A percentile compares a stretch with the other conserved stretches of the same genome.
These are phyloP conservation scores for Scedosporium boydii DNA, from an alignment of 2,329 filamentous ascomycete genomes.

Conservation along the genomic window DNA sequence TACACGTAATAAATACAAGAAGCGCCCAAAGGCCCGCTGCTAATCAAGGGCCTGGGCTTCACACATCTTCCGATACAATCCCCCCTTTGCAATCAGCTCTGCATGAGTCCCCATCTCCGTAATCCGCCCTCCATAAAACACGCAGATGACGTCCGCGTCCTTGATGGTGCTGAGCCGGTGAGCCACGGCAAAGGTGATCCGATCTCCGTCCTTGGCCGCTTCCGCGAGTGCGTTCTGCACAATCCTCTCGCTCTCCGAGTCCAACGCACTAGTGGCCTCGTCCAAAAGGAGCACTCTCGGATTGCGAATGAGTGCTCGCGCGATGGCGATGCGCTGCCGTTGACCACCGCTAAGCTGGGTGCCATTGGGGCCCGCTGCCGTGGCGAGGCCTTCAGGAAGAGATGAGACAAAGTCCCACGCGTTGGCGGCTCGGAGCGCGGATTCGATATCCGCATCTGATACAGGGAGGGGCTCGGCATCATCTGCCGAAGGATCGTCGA, in stretches of 20 bases:
- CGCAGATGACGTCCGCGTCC: constrained; percentile 53
- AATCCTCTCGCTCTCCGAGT: constrained; percentile 55
- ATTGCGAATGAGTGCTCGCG: constrained; percentile 57
- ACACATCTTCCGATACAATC: constrained; percentile 45
- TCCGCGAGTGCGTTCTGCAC: constrained; percentile 54
- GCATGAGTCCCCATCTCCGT: constrained; percentile 52
- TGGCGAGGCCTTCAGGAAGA: constrained; percentile 51
- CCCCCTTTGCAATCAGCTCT: constrained; percentile 40
- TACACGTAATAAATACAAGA: neutral
- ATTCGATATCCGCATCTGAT: constrained; percentile 29
- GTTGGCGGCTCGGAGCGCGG: constrained; percentile 44
- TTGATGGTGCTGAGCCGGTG: constrained; percentile 47
- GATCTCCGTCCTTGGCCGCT: constrained; percentile 19
- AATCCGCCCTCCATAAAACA: constrained; percentile 48
- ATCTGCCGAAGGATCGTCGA: constrained; percentile 13
- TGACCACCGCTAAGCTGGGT: constrained; percentile 65
- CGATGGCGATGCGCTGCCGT: constrained; percentile 63
- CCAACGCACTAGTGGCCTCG: constrained; percentile 58
- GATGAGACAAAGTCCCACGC: constrained; percentile 45
- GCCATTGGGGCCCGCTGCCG: constrained; percentile 56
- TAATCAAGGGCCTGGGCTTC: constrained; percentile 29
- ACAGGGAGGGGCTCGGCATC: neutral
- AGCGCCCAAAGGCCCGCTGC: neutral
- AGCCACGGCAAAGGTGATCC: constrained; percentile 55
- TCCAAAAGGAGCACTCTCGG: constrained; percentile 61